phyloP scores from a whole-genome alignment of 148 eudicot species.

The Arctostaphylos glauca region DNA sequence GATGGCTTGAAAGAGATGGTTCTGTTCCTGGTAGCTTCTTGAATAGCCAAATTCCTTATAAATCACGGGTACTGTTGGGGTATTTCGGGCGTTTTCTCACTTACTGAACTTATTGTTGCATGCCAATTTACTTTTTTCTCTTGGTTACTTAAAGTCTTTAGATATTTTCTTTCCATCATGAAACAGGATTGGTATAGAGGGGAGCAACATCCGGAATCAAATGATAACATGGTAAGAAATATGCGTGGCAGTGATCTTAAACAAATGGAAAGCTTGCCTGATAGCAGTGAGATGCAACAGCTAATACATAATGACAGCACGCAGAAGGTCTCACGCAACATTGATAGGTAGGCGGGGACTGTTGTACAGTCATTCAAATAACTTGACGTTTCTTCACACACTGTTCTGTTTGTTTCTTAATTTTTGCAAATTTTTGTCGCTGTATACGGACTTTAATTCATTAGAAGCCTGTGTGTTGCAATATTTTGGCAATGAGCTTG shows the following conservation, averaged over 20 bases:
- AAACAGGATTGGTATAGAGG: conserved; percentile 47
- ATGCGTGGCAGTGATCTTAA: conserved; percentile 30
- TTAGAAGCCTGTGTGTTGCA: background rate
- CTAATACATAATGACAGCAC: conserved; percentile 16
- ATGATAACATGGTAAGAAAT: conserved; percentile 28
- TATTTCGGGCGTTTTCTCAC: conserved; percentile 1
- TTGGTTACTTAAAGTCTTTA: background rate
- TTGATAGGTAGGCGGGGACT: conserved; percentile 31
- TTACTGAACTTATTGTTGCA: background rate
- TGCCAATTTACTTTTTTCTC: background rate
- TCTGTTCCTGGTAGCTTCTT: conserved; percentile 26
- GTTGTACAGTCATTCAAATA: background rate
- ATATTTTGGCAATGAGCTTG: conserved; percentile 5
- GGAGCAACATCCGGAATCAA: conserved; percentile 30
- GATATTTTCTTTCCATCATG: conserved; percentile 7
- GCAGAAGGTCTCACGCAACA: conserved; percentile 19
- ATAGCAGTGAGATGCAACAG: conserved; percentile 33
- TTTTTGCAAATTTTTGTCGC: conserved; percentile 4
- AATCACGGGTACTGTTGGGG: conserved; percentile 30
- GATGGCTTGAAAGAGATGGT: conserved; percentile 33
- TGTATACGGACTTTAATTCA: background rate
- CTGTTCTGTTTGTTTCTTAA: background rate
- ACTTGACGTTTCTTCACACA: background rate
- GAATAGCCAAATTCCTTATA: conserved; percentile 33
- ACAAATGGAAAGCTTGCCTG: conserved; percentile 26